phyloP scores from a whole-genome alignment of 2,329 filamentous ascomycete species.

The Pseudogymnoascus sp. region DNA sequence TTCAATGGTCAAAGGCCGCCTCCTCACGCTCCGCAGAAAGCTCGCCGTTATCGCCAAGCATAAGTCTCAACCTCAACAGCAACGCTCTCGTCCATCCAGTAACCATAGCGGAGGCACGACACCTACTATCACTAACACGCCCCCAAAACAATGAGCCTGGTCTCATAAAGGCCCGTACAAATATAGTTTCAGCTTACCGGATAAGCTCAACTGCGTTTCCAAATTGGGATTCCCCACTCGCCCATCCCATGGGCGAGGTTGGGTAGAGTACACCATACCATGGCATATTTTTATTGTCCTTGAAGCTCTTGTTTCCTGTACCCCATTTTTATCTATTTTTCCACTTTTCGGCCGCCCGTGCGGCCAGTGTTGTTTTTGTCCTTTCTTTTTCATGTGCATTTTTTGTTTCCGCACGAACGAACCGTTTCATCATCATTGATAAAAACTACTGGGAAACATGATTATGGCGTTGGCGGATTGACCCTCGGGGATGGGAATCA shows the following conservation, averaged over 20 bases:
- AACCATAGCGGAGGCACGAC: slow-evolving; percentile 27
- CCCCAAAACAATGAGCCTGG: slow-evolving; percentile 15
- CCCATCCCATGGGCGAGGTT: neutral
- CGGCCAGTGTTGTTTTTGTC: neutral
- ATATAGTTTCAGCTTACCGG: slow-evolving; percentile 4
- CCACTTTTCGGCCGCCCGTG: neutral
- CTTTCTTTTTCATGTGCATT: neutral
- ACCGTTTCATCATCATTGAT: neutral
- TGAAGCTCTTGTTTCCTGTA: neutral
- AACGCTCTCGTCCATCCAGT: slow-evolving; percentile 24
- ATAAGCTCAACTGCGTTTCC: neutral
- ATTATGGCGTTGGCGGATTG: slow-evolving; percentile 5
- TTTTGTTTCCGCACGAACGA: neutral
- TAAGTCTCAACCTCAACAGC: slow-evolving; percentile 21
- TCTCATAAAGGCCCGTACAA: neutral
- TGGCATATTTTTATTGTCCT: neutral
- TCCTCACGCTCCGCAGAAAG: slow-evolving; percentile 52
- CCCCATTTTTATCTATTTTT: neutral
- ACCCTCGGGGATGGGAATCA: slow-evolving; percentile 7
- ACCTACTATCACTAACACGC: slow-evolving; percentile 26
- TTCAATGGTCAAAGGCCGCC: slow-evolving; percentile 52
- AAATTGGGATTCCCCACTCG: neutral
- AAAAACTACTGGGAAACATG: slow-evolving; percentile 7
- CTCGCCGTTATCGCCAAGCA: slow-evolving; percentile 51
- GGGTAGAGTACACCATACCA: neutral